Conservation (phyloP, 1,139 yeast species). For the Suhomyces yuchorum region DNA sequence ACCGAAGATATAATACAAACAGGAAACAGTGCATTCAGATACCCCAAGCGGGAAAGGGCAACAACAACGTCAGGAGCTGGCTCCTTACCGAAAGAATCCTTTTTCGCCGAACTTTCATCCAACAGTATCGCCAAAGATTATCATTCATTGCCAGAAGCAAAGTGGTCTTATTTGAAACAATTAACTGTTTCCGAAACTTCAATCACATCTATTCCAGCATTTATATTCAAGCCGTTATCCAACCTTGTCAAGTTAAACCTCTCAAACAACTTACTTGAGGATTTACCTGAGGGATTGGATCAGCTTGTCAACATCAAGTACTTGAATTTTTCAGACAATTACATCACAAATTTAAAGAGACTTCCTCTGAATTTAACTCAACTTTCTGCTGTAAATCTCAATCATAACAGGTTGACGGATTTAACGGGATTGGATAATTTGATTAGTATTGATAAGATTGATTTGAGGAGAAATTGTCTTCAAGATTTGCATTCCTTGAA, state of each 20-base stretch:
- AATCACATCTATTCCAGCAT: constrained; percentile 46
- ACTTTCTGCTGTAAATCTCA: constrained; percentile 54
- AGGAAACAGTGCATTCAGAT: constrained; percentile 28
- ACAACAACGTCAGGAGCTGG: constrained; percentile 31
- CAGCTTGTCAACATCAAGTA: constrained; percentile 53
- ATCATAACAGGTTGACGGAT: constrained; percentile 51
- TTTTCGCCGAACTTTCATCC: constrained; percentile 16
- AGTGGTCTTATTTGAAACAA: constrained; percentile 60
- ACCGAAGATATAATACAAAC: constrained; percentile 9
- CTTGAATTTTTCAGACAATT: constrained; percentile 59
- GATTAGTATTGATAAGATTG: constrained; percentile 52
- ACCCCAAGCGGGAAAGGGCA: constrained; percentile 31
- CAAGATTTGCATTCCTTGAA: constrained; percentile 31
- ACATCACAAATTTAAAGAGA: constrained; percentile 40
- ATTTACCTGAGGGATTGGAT: constrained; percentile 55
- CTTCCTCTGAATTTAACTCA: constrained; percentile 45
- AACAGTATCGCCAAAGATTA: constrained; percentile 19
- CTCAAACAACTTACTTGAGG: constrained; percentile 53
- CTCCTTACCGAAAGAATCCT: constrained; percentile 29
- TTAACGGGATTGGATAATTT: constrained; percentile 55
- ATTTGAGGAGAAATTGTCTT: constrained; percentile 56
- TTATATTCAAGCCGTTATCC: constrained; percentile 50
- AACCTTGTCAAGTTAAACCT: constrained; percentile 59
- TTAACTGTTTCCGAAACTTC: constrained; percentile 59
- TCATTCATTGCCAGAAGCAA: constrained; percentile 37